A percentile compares a stretch with the other conserved stretches of the same genome.
Evolutionary conservation across 2,329 filamentous ascomycete species (phyloP).

Genomic region (Ophiostoma sp.): DNA sequence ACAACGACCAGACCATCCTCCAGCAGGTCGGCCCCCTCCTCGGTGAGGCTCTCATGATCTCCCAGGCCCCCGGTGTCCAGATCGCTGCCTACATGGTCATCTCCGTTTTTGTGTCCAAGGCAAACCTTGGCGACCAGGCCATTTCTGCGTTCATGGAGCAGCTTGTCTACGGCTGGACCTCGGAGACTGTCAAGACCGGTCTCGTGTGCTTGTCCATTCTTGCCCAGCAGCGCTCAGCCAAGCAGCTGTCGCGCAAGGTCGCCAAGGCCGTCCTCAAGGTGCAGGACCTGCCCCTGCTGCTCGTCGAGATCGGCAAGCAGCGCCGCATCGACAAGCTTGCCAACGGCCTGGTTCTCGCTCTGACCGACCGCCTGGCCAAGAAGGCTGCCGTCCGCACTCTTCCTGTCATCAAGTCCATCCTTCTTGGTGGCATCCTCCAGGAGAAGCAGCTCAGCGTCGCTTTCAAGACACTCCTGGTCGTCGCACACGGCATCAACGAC

Average conservation of each 20-base stretch:
- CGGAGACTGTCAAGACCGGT: slow-evolving; percentile 65
- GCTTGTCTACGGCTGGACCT: slow-evolving; percentile 69
- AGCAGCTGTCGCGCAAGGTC: slow-evolving; percentile 63
- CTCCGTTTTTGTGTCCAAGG: slow-evolving; percentile 78
- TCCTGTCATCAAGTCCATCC: slow-evolving; percentile 54
- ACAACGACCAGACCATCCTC: slow-evolving; percentile 75
- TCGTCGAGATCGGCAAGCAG: slow-evolving; percentile 58
- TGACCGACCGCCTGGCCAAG: slow-evolving; percentile 57
- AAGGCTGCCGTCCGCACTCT: slow-evolving; percentile 54
- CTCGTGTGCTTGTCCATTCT: slow-evolving; percentile 76
- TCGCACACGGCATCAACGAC: slow-evolving; percentile 53
- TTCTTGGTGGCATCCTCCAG: slow-evolving; percentile 55
- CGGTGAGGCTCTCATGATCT: slow-evolving; percentile 70
- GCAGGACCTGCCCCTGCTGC: slow-evolving; percentile 51
- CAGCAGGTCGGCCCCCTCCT: slow-evolving; percentile 62
- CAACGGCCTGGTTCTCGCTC: slow-evolving; percentile 63
- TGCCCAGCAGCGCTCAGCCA: slow-evolving; percentile 69
- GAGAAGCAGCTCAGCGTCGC: slow-evolving; percentile 59
- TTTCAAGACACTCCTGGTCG: slow-evolving; percentile 59
- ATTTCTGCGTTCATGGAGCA: slow-evolving; percentile 89
- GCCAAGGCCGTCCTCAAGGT: slow-evolving; percentile 63
- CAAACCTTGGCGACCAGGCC: slow-evolving; percentile 68
- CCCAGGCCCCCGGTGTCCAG: slow-evolving; percentile 70
- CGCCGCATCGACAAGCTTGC: slow-evolving; percentile 66
- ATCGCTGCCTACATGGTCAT: slow-evolving; percentile 89